Conservation (phyloP, 2,329 filamentous ascomycete genomes). For the Cyphellophora europaea region DNA sequence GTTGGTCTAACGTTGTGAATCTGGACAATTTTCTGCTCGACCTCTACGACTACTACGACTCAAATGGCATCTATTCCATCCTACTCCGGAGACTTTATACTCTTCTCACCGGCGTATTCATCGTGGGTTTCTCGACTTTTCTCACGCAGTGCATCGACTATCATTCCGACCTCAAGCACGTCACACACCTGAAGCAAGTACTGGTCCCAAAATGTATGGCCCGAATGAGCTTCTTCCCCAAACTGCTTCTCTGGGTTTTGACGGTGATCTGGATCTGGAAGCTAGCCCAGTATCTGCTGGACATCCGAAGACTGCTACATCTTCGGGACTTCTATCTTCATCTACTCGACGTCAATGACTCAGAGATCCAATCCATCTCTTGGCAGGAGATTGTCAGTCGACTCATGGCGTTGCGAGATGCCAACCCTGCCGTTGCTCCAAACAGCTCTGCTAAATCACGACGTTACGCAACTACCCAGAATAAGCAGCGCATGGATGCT, state of each 20-base stretch:
- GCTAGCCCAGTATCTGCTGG: slow-evolving; percentile 62
- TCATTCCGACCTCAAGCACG: slow-evolving; percentile 57
- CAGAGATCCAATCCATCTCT: slow-evolving; percentile 87
- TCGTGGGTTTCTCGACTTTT: slow-evolving; percentile 74
- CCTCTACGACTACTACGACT: slow-evolving; percentile 79
- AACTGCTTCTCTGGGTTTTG: slow-evolving; percentile 72
- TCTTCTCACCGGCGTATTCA: slow-evolving; percentile 72
- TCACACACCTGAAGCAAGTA: slow-evolving; percentile 46
- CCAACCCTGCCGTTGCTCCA: slow-evolving; percentile 73
- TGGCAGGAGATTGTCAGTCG: slow-evolving; percentile 87
- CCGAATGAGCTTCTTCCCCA: slow-evolving; percentile 67
- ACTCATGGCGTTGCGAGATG: slow-evolving; percentile 73
- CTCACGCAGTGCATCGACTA: slow-evolving; percentile 82
- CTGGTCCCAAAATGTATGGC: slow-evolving; percentile 65
- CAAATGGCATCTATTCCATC: slow-evolving; percentile 79
- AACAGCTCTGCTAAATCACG: slow-evolving; percentile 50
- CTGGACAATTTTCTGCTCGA: slow-evolving; percentile 78
- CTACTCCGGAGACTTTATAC: slow-evolving; percentile 62
- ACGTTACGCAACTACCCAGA: slow-evolving; percentile 66
- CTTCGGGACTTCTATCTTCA: slow-evolving; percentile 81
- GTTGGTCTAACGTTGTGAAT: slow-evolving; percentile 86
- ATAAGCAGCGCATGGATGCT: slow-evolving; percentile 88
- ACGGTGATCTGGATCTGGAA: slow-evolving; percentile 80
- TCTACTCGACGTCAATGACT: slow-evolving; percentile 70
- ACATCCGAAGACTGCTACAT: slow-evolving; percentile 62